These are phyloP conservation scores for Talaromyces sp. DNA, from an alignment of 2,329 filamentous ascomycete genomes.

Conservation along the genomic window DNA sequence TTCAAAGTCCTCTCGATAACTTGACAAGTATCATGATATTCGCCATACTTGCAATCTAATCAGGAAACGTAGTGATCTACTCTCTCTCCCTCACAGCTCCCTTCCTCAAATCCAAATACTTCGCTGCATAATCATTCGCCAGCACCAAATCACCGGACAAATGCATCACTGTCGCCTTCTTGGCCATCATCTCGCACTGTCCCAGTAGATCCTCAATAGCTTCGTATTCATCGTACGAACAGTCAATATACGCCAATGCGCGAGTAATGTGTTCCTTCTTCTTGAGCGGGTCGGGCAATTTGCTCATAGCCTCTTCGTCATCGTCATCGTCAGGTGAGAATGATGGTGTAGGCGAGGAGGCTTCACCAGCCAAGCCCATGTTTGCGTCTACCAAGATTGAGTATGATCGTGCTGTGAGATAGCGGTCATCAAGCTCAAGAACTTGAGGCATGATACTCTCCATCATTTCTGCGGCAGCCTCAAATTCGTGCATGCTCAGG, in stretches of 20 bases:
- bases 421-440: constrained; percentile 65
- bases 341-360: constrained; percentile 20
- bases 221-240: constrained; percentile 62
- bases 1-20: not conserved
- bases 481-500: constrained; percentile 67
- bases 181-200: constrained; percentile 75
- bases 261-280: constrained; percentile 57
- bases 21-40: not conserved
- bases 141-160: constrained; percentile 61
- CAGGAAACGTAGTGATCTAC: not conserved
- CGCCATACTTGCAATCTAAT: not conserved
- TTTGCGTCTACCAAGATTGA: constrained; percentile 69
- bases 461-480: constrained; percentile 62
- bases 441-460: constrained; percentile 70
- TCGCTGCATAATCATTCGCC: constrained; percentile 65
- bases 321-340: not conserved
- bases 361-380: constrained; percentile 66
- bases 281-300: constrained; percentile 35
- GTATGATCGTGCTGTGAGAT: constrained; percentile 65
- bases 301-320: constrained; percentile 24
- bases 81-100: constrained; percentile 29
- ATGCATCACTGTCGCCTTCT: constrained; percentile 75
- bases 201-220: constrained; percentile 65
- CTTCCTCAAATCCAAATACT: constrained; percentile 59
- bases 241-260: constrained; percentile 60